Evolutionary conservation across 176 grass and related monocot genomes (phyloP).

Genomic region (Musa troglodytarum): DNA sequence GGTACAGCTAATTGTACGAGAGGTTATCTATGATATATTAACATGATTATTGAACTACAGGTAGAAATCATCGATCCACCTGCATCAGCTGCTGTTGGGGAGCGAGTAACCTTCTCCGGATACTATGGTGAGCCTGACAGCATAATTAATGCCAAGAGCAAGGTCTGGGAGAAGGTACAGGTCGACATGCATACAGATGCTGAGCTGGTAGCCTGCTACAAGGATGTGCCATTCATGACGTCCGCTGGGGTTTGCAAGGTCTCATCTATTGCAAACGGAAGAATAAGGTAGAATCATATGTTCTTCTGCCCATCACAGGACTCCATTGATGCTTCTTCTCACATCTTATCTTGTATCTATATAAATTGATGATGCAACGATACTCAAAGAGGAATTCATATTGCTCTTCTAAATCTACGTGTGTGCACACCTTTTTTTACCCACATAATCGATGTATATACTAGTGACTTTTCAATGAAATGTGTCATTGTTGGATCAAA

Average conservation of each 20-base stretch:
- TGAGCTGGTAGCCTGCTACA: conserved; percentile 62
- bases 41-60: conserved; percentile 23
- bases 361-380: no score
- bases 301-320: no score
- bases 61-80: conserved; percentile 84
- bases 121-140: conserved; percentile 55
- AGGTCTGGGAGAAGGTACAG: conserved; percentile 80
- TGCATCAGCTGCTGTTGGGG: conserved; percentile 46
- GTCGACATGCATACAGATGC: conserved; percentile 53
- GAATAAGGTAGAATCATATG: conserved; percentile 35
- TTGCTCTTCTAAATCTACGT: no score
- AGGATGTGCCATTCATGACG: conserved; percentile 57
- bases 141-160: conserved; percentile 66
- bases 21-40: neutral
- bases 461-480: no score
- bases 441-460: no score
- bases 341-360: no score
- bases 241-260: conserved; percentile 68
- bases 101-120: conserved; percentile 60
- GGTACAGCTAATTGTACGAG: neutral
- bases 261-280: conserved; percentile 53
- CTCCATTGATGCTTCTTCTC: no score
- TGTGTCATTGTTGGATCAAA: no score
- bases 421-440: no score
- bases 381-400: no score